Base-by-base conservation (phyloP, 805 yeast genomes). In the Kodamaea kaohsiungensis region DNA sequence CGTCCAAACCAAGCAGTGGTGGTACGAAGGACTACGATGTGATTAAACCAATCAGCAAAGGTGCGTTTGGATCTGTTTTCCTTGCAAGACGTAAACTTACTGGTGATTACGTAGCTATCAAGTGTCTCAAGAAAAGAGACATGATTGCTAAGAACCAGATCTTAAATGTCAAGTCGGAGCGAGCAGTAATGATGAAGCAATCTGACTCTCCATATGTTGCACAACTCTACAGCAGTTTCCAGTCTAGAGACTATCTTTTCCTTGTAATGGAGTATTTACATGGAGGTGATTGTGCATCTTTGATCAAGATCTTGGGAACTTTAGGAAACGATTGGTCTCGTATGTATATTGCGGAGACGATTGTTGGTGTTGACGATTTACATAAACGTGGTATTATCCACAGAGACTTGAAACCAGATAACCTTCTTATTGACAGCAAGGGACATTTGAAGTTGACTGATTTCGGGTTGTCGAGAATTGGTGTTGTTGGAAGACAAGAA, bases 181-280 rank as follows among this genome's bases (percentile, higher is more conserved):
- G 99, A 46, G 97, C 98, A 0, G 93, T 93, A n/a, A 87, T 95
- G 91, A 95, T 95, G 96, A 86, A 96, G 1, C 98, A 95, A 65
- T 83, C 96, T 2, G 93, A 91, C 58, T 88, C 93, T 39, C 96
- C 97, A 0, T 91, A 88, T 66, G 98, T 95, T 56, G 98, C 97
- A 0, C 91, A 87, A 64, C 75, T 95, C 30, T 89, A 85, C 63
- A 89, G 88, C 50, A 87, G 96, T 35, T 95, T 95, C 68, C 99
- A 95, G 71, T 89, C 90, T 56, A 82, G 83, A 49, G 96, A 91
- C 56, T 91, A 87, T 65, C 74, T 95, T 15, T 95, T 89, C 64
- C 76, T 95, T 60, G 99, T 95, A 1, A 93, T 96, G 98, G 99
- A 95, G 67, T 95, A 91, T 65, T 74, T 95, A 40, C 90, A 88